A percentile compares a stretch with the other conserved stretches of the same genome.
Conservation (phyloP, 495 filamentous ascomycete species). For the Aspergillus cristatus region DNA sequence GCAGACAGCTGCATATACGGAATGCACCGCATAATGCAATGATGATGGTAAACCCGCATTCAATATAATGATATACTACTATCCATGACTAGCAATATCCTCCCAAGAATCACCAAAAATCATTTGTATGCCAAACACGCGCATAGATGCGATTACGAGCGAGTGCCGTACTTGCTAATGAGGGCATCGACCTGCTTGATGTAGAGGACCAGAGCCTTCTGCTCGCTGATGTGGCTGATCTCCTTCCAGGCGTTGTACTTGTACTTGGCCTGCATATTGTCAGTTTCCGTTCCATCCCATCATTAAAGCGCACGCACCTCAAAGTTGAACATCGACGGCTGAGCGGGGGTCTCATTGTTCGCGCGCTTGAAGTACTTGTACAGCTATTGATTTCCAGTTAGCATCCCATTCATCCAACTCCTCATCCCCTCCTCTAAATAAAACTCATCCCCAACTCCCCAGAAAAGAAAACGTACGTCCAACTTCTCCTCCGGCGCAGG, state of each 20-base stretch:
- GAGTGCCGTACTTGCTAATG: constrained; percentile 54
- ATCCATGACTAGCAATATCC: background rate
- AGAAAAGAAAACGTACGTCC: constrained; percentile 36
- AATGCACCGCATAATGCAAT: background rate
- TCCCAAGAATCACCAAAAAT: background rate
- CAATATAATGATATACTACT: background rate
- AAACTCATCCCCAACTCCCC: background rate
- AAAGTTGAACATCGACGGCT: constrained; percentile 44
- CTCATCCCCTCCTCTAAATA: constrained; percentile 4
- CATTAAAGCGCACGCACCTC: constrained; percentile 26
- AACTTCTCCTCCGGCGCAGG: constrained; percentile 45
- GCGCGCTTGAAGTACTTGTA: constrained; percentile 54
- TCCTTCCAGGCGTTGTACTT: constrained; percentile 71
- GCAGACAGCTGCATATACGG: background rate
- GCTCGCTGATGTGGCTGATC: constrained; percentile 44
- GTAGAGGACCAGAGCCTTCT: constrained; percentile 67
- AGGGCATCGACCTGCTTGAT: constrained; percentile 58
- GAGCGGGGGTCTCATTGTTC: constrained; percentile 33
- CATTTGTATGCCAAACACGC: background rate
- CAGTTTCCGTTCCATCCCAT: background rate
- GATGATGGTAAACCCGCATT: no score
- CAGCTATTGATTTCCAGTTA: constrained; percentile 29
- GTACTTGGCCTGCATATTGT: constrained; percentile 53
- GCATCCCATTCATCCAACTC: background rate
- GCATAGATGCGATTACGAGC: constrained; percentile 6